phyloP scores from a whole-genome alignment of 257 asterid species.

The Perilla frutescens region DNA sequence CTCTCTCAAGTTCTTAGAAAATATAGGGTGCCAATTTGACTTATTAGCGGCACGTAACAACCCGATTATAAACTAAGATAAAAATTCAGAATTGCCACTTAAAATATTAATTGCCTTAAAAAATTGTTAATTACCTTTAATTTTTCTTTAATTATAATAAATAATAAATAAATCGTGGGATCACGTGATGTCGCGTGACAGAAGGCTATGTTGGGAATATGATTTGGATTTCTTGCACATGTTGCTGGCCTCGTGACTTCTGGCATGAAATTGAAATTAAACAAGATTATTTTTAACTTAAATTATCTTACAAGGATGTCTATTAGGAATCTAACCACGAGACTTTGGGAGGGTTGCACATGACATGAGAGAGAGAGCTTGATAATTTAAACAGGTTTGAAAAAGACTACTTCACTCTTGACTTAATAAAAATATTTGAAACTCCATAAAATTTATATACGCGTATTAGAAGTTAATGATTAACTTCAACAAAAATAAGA shows the following conservation, averaged over 20 bases:
- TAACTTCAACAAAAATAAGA: too few relatives aligned
- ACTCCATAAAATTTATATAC: too few relatives aligned
- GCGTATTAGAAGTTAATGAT: too few relatives aligned
- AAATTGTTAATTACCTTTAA: too few relatives aligned
- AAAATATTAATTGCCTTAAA: conserved; percentile 10
- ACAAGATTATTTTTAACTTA: conserved; percentile 34
- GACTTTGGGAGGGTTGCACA: conserved; percentile 35
- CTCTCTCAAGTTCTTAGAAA: not conserved
- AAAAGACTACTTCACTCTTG: not conserved
- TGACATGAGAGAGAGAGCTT: conserved; percentile 10
- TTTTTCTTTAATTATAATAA: not conserved
- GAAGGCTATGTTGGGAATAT: conserved; percentile 47
- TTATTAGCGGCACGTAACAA: conserved; percentile 21
- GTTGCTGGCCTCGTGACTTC: conserved; percentile 59
- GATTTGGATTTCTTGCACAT: conserved; percentile 41
- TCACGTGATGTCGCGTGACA: conserved; percentile 86
- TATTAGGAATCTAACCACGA: conserved; percentile 60
- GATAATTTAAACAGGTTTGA: not conserved
- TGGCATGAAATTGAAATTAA: conserved; percentile 32
- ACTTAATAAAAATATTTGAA: too few relatives aligned
- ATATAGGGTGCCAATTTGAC: conserved; percentile 19
- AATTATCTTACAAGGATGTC: conserved; percentile 55
- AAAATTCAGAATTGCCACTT: not conserved
- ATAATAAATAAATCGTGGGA: conserved; percentile 35
- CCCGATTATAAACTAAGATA: not conserved